phyloP scores from a whole-genome alignment of 371 early-diverging fungal species.

The Entomophthora muscae region DNA sequence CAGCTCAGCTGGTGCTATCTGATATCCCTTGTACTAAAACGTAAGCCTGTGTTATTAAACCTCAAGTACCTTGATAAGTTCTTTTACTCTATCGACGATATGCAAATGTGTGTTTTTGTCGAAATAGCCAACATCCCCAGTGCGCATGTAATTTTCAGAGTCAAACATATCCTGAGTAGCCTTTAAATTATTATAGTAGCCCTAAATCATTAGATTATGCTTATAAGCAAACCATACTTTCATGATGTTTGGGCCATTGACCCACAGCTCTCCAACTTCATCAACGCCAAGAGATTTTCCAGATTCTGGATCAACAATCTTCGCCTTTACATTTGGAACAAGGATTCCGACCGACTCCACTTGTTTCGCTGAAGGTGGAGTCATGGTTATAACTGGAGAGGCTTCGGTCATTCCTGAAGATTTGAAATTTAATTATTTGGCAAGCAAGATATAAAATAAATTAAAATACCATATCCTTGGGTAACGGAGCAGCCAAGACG shows the following conservation, averaged over 20 bases:
- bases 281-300: background rate
- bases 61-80: constrained; percentile 35
- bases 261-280: constrained; percentile 7
- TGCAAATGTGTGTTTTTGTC: constrained; percentile 33
- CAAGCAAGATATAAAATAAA: background rate
- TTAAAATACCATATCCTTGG: constrained; percentile 12
- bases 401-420: constrained; percentile 13
- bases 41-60: background rate
- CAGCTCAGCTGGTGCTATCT: constrained; percentile 55
- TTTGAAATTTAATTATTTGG: background rate
- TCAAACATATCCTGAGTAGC: constrained; percentile 53
- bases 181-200: constrained; percentile 40
- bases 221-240: constrained; percentile 14
- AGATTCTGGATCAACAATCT: constrained; percentile 15
- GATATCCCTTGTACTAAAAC: constrained; percentile 49
- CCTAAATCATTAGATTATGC: constrained; percentile 21
- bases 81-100: constrained; percentile 54
- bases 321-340: constrained; percentile 14
- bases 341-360: constrained; percentile 10
- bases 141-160: constrained; percentile 52
- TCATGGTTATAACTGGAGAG: constrained; percentile 8
- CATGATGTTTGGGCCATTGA: constrained; percentile 18
- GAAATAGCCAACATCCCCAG: constrained; percentile 65
- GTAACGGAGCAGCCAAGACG: background rate
- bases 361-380: background rate